Base-by-base conservation (phyloP, 805 yeast species). In the Pichia exigua region DNA sequence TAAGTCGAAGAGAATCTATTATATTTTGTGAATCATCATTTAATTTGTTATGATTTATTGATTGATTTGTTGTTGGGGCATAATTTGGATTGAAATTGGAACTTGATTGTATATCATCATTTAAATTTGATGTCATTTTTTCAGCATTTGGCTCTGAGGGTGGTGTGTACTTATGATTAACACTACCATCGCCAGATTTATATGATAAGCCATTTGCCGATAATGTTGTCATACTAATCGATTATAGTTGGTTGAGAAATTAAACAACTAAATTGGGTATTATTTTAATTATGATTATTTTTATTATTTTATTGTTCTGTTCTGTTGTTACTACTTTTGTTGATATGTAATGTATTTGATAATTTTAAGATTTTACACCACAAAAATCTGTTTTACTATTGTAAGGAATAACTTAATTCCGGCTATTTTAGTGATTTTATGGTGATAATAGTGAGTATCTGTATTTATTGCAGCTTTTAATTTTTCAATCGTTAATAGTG, bases 1-100 rank as follows among this genome's bases (percentile, higher is more conserved):
- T 82, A 83, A 10, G 95, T 82, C 56, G 87, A 74, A 21, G 94
- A 81, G 55, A 44, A 17, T 54, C 56, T 2, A 55, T 12, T 18
- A 43, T 24, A 2, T 45, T 42, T 15, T 54, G 47, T 3, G 39
- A 20, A 21, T 51, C 49, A 11, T 24, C 42, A 4, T 30, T 28
- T 5, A 41, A 40, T 41, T 22, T 12, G 28, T 40, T n/a, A 17
- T 35, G 20, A n/a, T 35, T 35, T 7, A 7, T 35, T 35, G 39
- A 35, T 35, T n/a, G 20, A n/a, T 35, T 35, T 5, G 20, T 30
- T 55, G 22, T 20, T 26, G 24, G 7, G 3, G 18, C n/a, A 17
- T 17, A 17, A 35, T 35, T 35, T 35, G 20, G 8, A 35, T 35
- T 35, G 20, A 4, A 8, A n/a, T 35, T 35, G 39, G 39, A 35